A percentile compares a stretch with the other conserved stretches of the same genome.
Evolutionary conservation across 2,329 filamentous ascomycete species (phyloP).

Genomic region (Moelleriella libera): DNA sequence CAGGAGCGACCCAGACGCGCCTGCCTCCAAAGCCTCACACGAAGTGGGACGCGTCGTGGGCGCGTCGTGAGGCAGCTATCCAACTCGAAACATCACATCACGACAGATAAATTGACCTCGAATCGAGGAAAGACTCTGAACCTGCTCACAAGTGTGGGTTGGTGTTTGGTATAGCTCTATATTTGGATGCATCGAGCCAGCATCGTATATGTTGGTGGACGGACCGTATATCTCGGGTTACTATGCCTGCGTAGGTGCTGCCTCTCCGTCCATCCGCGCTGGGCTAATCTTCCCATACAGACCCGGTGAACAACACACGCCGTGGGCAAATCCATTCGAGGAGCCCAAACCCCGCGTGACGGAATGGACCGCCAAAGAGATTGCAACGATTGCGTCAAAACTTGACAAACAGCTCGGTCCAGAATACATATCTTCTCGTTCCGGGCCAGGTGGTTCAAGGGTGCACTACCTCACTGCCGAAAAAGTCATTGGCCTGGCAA

Average conservation of each 20-base stretch:
- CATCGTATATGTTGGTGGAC: neutral
- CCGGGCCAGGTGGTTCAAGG: constrained; percentile 70
- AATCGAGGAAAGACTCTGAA: neutral
- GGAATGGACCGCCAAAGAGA: constrained; percentile 79
- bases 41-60: too few species aligned
- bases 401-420: constrained; percentile 90
- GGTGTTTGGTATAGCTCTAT: too few species aligned
- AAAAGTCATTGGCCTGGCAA: constrained; percentile 89
- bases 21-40: neutral
- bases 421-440: constrained; percentile 82
- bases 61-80: too few species aligned
- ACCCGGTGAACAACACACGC: constrained; percentile 49
- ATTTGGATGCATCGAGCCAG: neutral
- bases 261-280: constrained; percentile 5
- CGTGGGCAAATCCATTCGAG: constrained; percentile 66
- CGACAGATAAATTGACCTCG: too few species aligned
- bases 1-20: constrained; percentile 1
- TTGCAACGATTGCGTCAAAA: constrained; percentile 72
- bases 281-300: constrained; percentile 22
- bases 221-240: constrained; percentile 1
- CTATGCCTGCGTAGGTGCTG: constrained; percentile 29
- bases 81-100: too few species aligned
- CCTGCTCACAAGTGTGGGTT: too few species aligned
- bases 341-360: constrained; percentile 54
- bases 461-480: constrained; percentile 94